Conservation (phyloP, 176 grass and related monocot genomes). For the Puccinellia tenuiflora region DNA sequence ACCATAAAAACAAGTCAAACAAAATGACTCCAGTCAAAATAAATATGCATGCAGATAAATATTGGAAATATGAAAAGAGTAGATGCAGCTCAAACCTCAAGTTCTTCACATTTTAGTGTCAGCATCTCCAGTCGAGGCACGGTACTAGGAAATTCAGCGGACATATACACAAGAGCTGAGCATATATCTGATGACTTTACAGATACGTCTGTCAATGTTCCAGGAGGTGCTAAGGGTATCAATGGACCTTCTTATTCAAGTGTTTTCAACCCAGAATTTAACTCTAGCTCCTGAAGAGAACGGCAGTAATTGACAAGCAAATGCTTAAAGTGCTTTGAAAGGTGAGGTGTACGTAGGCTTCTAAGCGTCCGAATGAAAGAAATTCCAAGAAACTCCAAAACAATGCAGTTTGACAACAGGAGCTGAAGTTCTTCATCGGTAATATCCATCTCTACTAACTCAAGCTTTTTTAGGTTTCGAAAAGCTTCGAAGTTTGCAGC, state of each 20-base stretch:
- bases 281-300: not conserved
- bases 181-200: not conserved
- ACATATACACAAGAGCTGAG: conserved; percentile 4
- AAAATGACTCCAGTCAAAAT: not conserved
- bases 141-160: conserved; percentile 4
- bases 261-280: not conserved
- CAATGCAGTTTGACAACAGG: not conserved
- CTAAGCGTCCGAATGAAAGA: not conserved
- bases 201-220: not conserved
- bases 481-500: not conserved
- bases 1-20: not conserved
- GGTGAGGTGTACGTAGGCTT: not conserved
- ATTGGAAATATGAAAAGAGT: not conserved
- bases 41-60: not conserved
- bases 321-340: not conserved
- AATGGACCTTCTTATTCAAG: not conserved
- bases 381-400: conserved; percentile 5
- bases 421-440: not conserved
- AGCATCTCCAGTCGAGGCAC: not conserved
- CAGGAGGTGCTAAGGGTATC: not conserved
- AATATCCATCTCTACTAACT: not conserved
- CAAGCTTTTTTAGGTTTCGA: conserved; percentile 3
- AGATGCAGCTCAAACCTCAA: not conserved
- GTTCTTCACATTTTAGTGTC: not conserved
- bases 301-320: not conserved